These are phyloP conservation scores for Aspergillus taichungensis DNA, from an alignment of 495 filamentous ascomycete species.

Conservation along the genomic window DNA sequence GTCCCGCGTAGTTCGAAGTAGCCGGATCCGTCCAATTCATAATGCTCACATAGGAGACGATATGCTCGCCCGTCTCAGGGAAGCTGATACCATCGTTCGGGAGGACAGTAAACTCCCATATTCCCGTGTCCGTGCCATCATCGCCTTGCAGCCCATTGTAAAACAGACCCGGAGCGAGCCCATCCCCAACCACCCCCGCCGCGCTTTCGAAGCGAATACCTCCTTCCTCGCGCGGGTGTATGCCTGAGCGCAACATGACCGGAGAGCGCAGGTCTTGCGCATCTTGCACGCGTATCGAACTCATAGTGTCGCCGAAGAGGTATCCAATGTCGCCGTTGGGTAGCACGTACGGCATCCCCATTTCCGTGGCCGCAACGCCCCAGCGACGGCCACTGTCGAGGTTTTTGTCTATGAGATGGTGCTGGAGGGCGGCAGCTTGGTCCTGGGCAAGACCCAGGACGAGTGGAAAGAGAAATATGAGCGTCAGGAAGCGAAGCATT, in stretches of 20 bases:
- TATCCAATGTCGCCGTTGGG: neutral
- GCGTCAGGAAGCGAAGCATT: too few relatives aligned
- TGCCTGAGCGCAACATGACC: neutral
- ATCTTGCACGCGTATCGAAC: neutral
- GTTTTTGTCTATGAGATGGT: neutral
- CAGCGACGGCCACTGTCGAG: neutral
- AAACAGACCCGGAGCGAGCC: neutral
- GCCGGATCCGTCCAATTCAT: neutral
- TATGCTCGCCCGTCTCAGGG: neutral
- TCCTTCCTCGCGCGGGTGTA: neutral
- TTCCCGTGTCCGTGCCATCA: neutral
- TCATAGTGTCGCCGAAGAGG: slow-evolving; percentile 1
- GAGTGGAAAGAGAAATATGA: too few relatives aligned
- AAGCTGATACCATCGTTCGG: neutral
- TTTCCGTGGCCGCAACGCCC: neutral
- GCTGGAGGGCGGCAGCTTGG: slow-evolving; percentile 6
- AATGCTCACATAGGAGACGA: neutral
- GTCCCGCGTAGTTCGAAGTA: neutral
- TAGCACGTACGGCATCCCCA: slow-evolving; percentile 1
- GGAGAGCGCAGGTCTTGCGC: neutral
- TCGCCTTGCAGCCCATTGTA: neutral
- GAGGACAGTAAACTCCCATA: neutral
- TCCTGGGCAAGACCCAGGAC: too few relatives aligned
- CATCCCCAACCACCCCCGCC: neutral
- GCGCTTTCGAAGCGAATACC: neutral